Conservation (phyloP, 2,329 filamentous ascomycete species). For the Cylindrodendrum hubeiense region DNA sequence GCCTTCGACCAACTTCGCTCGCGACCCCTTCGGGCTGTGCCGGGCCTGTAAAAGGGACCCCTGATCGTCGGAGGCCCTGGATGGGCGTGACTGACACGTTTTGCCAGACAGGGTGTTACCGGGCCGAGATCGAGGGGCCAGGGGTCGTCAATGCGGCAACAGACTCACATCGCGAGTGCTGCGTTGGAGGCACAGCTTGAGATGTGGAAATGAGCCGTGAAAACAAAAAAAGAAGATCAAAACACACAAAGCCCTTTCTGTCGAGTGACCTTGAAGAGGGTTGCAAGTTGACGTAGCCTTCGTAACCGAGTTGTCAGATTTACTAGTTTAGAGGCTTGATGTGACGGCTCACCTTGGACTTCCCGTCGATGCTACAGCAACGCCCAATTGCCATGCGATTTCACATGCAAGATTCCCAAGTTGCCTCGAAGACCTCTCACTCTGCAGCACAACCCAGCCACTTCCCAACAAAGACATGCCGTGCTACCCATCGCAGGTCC, state of each 20-base stretch:
- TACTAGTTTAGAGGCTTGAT: background rate
- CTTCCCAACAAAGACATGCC: background rate
- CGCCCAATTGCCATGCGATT: conserved; percentile 1
- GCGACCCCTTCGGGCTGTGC: conserved; percentile 18
- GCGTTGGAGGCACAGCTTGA: background rate
- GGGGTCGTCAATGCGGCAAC: conserved; percentile 37
- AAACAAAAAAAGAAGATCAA: background rate
- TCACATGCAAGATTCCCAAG: conserved; percentile 5
- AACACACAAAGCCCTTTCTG: background rate
- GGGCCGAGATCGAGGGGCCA: conserved; percentile 36
- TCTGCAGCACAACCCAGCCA: background rate
- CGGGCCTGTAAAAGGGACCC: conserved; percentile 23
- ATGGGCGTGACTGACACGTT: conserved; percentile 34
- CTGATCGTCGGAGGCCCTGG: conserved; percentile 24
- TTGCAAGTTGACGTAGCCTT: background rate
- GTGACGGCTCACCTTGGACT: conserved; percentile 1
- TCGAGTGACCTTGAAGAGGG: background rate
- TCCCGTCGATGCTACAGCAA: background rate
- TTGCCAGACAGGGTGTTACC: conserved; percentile 30
- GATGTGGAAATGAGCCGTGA: conserved; percentile 3
- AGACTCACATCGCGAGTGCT: conserved; percentile 21
- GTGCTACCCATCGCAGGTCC: background rate
- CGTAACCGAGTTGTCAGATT: background rate
- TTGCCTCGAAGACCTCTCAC: background rate
- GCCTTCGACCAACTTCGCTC: conserved; percentile 1